phyloP scores from a whole-genome alignment of 1,284 basidiomycete genomes.

The Tilletiopsis washingtonensis region DNA sequence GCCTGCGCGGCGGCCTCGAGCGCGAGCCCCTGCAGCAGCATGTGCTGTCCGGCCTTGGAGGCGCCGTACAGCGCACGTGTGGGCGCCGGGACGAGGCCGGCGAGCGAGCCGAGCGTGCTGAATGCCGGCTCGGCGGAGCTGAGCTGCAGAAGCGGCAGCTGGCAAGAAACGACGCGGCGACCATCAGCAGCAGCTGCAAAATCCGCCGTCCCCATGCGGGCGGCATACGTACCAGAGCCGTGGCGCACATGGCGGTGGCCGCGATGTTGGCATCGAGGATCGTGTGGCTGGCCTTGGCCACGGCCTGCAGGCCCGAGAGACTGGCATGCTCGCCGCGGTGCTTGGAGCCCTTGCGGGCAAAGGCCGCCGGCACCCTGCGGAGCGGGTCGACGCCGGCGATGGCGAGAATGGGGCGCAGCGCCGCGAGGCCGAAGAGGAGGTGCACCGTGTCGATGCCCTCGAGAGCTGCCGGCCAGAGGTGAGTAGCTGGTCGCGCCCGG shows the following conservation, averaged over 20 bases:
- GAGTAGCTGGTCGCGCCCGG: no score
- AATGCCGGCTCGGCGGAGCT: slow-evolving; percentile 67
- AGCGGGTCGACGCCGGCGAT: slow-evolving; percentile 59
- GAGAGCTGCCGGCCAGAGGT: slow-evolving; percentile 57
- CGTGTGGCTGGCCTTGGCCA: slow-evolving; percentile 47
- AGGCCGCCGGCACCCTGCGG: slow-evolving; percentile 50
- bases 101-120: slow-evolving; percentile 70
- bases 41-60: slow-evolving; percentile 70
- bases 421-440: slow-evolving; percentile 76
- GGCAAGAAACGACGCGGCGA: neutral
- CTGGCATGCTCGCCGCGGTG: slow-evolving; percentile 11
- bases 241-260: slow-evolving; percentile 51
- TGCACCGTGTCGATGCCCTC: slow-evolving; percentile 73
- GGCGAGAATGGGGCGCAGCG: slow-evolving; percentile 67
- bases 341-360: slow-evolving; percentile 50
- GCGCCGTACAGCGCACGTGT: slow-evolving; percentile 76
- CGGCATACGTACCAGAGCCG: slow-evolving; percentile 50
- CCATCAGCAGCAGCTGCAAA: no score
- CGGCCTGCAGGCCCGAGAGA: slow-evolving; percentile 45
- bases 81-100: slow-evolving; percentile 72
- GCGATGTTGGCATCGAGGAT: slow-evolving; percentile 50
- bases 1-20: slow-evolving; percentile 57
- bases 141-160: slow-evolving; percentile 69
- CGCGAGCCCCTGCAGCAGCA: slow-evolving; percentile 68
- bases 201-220: slow-evolving; percentile 27